These are phyloP conservation scores for Canna indica DNA, from an alignment of 176 grass and related monocot genomes.

Conservation along the genomic window DNA sequence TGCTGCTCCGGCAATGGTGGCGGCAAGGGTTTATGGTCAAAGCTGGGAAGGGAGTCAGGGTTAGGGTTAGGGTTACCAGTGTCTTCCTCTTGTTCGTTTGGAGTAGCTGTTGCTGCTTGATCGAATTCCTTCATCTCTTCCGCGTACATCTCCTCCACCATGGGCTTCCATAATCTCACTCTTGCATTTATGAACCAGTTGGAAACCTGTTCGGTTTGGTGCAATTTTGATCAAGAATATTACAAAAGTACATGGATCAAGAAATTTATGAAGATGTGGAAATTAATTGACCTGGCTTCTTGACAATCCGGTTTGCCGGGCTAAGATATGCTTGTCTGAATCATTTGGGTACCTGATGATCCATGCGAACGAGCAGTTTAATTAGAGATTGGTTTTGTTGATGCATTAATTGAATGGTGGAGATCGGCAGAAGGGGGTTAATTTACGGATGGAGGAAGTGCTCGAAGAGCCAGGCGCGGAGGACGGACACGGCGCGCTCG, in stretches of 20 bases:
- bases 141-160: slow-evolving; percentile 5
- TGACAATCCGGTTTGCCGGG: slow-evolving; percentile 65
- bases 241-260: no score
- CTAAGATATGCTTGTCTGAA: slow-evolving; percentile 72
- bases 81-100: neutral
- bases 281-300: slow-evolving; percentile 51
- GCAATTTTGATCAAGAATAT: neutral
- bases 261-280: neutral
- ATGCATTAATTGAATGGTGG: neutral
- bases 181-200: slow-evolving; percentile 9
- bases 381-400: neutral
- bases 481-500: slow-evolving; percentile 49
- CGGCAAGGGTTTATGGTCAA: slow-evolving; percentile 1
- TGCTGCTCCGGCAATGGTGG: neutral
- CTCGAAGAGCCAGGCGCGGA: slow-evolving; percentile 87
- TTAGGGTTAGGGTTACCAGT: slow-evolving; percentile 20
- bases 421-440: neutral
- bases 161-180: neutral
- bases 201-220: neutral
- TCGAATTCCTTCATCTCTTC: slow-evolving; percentile 36
- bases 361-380: neutral
- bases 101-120: no score
- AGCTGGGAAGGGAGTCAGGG: neutral
- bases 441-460: slow-evolving; percentile 82
- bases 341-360: slow-evolving; percentile 68